Percentiles rank a stretch among this genome's conserved stretches.
These are phyloP conservation scores for Heterobasidion occidentale DNA, from an alignment of 1,284 basidiomycete genomes.

Conservation along the genomic window DNA sequence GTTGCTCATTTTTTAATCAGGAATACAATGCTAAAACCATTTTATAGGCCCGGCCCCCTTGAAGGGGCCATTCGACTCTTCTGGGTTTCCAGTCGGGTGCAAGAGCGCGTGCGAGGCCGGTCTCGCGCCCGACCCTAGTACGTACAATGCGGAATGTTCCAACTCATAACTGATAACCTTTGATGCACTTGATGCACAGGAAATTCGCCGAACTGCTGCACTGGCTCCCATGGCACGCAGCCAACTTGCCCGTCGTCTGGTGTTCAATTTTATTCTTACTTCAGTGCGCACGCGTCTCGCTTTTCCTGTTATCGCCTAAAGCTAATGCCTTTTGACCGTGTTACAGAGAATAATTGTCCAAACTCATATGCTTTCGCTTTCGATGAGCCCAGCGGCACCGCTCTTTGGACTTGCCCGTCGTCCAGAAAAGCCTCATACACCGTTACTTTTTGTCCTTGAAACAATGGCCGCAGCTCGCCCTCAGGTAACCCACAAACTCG, in stretches of 20 bases:
- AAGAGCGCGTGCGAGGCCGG: conserved; percentile 52
- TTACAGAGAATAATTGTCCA: background rate
- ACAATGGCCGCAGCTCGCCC: too few species aligned
- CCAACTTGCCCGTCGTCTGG: conserved; percentile 44
- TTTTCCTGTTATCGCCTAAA: conserved; percentile 46
- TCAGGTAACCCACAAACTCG: too few species aligned
- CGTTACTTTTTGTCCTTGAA: conserved; percentile 22
- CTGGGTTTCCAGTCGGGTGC: conserved; percentile 48
- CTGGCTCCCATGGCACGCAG: conserved; percentile 39
- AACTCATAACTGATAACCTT: background rate
- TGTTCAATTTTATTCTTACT: conserved; percentile 44
- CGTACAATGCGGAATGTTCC: conserved; percentile 2
- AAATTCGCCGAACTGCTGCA: conserved; percentile 50
- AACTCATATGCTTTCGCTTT: conserved; percentile 21
- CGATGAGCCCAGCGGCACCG: conserved; percentile 19
- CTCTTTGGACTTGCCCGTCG: conserved; percentile 15
- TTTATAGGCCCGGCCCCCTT: conserved; percentile 38
- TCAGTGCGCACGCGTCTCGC: conserved; percentile 33
- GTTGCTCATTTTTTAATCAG: background rate
- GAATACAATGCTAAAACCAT: background rate
- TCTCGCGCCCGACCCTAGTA: conserved; percentile 34
- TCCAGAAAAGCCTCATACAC: conserved; percentile 14
- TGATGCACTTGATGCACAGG: conserved; percentile 17
- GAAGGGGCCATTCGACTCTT: conserved; percentile 43
- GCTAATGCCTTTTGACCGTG: conserved; percentile 16